Evolutionary conservation across 1,139 yeast genomes (phyloP), one percentile per base, ranked within the genome.

Genomic region (Hyphopichia wangnamkhiaoensis): DNA sequence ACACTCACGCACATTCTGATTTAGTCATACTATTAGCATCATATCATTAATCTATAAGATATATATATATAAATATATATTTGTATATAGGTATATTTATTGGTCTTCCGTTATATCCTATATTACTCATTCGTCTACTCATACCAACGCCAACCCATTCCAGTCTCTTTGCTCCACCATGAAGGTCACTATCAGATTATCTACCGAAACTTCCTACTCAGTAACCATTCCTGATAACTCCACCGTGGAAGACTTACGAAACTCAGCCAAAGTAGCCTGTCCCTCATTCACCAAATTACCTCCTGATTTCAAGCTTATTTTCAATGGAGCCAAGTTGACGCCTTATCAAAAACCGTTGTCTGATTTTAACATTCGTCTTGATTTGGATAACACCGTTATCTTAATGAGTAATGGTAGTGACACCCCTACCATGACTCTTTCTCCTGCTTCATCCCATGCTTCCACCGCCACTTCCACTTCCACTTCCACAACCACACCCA

Each of bases 141-240:
- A n/a, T n/a, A n/a, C n/a, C n/a, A n/a, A n/a, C n/a, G n/a, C n/a
- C 26, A 23, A 9, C 12, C 26, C 26, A 23, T 23, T 23, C 12
- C 13, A 27, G 12, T 27, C 30, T 21, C 24, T 10, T 21, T 21
- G 19, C 30, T 23, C 18, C 35, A 42, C 31, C 35, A 71, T 71
- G 76, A 68, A 63, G 49, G 65, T 70, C 36, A 68, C 68, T 25
- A 59, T 71, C 49, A 63, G 75, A 60, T 56, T 71, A 49, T 60
- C 75, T 18, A 71, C 77, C 18, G 76, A 71, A 42, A 47, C 55
- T 9, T 63, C 74, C 8, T 66, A 61, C 51, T 50, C 68, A 28
- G 65, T 77, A 40, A 68, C 76, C 16, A 59, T 77, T n/a, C 74
- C 79, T 10, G 74, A 73, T 42, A 69, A 71, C 52, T 61, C 77